Percentiles rank a stretch among this genome's conserved stretches.
Evolutionary conservation across 176 grass and related monocot genomes (phyloP).

Genomic region (Canna indica): DNA sequence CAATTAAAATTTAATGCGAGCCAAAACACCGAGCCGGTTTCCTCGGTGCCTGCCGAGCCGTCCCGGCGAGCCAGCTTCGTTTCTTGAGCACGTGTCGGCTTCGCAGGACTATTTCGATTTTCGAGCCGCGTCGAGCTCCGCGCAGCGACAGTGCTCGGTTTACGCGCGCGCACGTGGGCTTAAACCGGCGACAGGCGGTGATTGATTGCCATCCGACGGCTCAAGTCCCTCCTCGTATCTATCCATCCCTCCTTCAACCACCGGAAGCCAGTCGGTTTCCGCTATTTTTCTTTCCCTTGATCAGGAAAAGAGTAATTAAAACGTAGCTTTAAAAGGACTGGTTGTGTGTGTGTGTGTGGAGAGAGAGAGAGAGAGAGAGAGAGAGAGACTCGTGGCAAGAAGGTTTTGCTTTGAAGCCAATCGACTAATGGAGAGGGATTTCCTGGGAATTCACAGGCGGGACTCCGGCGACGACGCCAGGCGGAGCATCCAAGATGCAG

Average conservation of each 20-base stretch:
- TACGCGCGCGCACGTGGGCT: neutral
- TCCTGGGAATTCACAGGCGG: neutral
- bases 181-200: neutral
- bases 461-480: neutral
- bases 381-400: neutral
- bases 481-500: neutral
- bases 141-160: neutral
- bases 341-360: neutral
- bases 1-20: no score
- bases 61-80: no score
- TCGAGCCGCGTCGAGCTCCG: neutral
- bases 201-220: neutral
- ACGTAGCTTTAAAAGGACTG: neutral
- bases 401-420: neutral
- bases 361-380: neutral
- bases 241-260: neutral
- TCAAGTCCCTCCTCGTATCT: neutral
- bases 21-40: no score
- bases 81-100: neutral
- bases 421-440: slow-evolving; percentile 1
- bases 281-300: neutral
- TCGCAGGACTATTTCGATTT: neutral
- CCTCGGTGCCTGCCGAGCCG: no score
- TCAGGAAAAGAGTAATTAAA: neutral
- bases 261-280: neutral